Base-by-base conservation (phyloP, 495 filamentous ascomycete genomes). In the Penicillium diatomitis region DNA sequence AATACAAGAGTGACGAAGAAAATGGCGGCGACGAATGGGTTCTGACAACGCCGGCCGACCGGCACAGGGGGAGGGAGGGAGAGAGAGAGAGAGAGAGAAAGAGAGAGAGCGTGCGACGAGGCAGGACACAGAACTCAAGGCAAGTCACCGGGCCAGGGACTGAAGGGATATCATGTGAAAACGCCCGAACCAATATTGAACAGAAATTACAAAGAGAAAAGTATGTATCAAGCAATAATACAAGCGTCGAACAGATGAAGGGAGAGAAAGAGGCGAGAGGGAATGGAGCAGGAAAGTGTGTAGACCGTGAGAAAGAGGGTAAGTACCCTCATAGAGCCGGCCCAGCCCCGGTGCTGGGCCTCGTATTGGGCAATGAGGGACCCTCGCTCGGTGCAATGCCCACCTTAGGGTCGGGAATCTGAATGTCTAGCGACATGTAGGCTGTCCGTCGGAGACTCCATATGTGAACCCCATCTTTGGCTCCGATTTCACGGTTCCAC, bases 371-470 rank as follows among this genome's bases (percentile, higher is more conserved):
- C 6, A 66, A 43, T 0, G 71, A 74, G 6, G 57, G 50, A 6
- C 56, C 63, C 35, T 73, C 69, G 29, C 65, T 70, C 30, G 67
- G 67, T 8, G 72, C 66, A 33, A 75, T 67, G 39, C 76, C 78
- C 39, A 88, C 71, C 58, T 88, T 81, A 2, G 87, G 87, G 60
- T 90, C 85, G 0, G 86, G 85, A 38, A 92, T 88, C 67, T 90
- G 87, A 39, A 92, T 86, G 62, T 92, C 87, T 33, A 92, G 72
- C 62, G 81, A 88, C 83, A 95, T 82, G 65, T 95, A 96, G 10
- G 86, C 90, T 33, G 90, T 90, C 57, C 84, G 74, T 55, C 87
- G 79, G 49, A 95, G 67, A 42, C 84, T 77, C 56, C 94, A 79
- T 49, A 94, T 84, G 56, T 74, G 80, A 3, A 88, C 85, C 5